A percentile compares a stretch with the other conserved stretches of the same genome.
phyloP scores from a whole-genome alignment of 108 stramenopile species.

The Chaetoceros tenuissimus region DNA sequence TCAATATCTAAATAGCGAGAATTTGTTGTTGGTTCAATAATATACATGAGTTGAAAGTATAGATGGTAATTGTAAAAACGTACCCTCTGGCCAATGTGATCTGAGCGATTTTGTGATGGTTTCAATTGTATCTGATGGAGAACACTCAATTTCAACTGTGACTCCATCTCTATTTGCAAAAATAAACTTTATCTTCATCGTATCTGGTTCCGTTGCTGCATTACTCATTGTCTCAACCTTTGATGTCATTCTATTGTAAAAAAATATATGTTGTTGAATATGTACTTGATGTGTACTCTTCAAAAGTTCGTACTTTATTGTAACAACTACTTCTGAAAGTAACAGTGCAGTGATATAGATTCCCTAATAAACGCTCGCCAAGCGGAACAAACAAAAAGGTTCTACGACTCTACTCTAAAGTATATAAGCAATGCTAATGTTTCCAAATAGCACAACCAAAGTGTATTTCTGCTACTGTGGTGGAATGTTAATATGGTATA shows the following conservation, averaged over 20 bases:
- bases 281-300: too few relatives aligned
- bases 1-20: not conserved
- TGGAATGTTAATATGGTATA: too few relatives aligned
- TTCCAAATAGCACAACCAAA: too few relatives aligned
- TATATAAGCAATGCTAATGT: too few relatives aligned
- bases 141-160: slow-evolving; percentile 65
- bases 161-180: slow-evolving; percentile 80
- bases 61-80: slow-evolving; percentile 8
- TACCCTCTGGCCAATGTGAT: slow-evolving; percentile 79
- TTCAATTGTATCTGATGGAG: slow-evolving; percentile 60
- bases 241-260: not conserved
- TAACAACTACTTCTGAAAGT: too few relatives aligned
- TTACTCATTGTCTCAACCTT: not conserved
- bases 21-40: not conserved
- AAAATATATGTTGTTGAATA: too few relatives aligned
- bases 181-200: slow-evolving; percentile 66
- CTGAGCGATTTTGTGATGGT: slow-evolving; percentile 72
- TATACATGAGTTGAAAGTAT: not conserved
- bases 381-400: too few relatives aligned
- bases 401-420: too few relatives aligned
- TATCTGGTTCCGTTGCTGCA: not conserved
- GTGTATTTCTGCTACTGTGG: too few relatives aligned
- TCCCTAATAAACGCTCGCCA: too few relatives aligned
- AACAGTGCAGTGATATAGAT: too few relatives aligned
- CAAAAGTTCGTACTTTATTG: too few relatives aligned